A percentile compares a stretch with the other conserved stretches of the same genome.
Evolutionary conservation across 345 rosid species (phyloP).

Genomic region (Adansonia digitata): DNA sequence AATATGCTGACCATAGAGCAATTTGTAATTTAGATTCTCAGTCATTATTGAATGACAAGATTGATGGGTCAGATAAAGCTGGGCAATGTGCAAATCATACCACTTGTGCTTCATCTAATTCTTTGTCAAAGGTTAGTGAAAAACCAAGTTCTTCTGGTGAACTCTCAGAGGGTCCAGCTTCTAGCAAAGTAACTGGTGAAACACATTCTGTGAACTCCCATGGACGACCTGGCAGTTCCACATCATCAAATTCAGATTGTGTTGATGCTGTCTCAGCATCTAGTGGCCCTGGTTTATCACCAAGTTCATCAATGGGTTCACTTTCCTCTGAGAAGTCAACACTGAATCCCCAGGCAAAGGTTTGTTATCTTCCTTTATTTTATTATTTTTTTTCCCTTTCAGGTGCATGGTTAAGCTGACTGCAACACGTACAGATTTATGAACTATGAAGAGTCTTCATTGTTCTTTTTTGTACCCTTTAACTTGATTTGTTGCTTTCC

Average conservation of each 20-base stretch:
- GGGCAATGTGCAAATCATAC: slow-evolving; percentile 30
- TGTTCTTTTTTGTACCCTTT: background rate
- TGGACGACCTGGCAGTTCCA: slow-evolving; percentile 53
- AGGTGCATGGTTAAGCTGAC: background rate
- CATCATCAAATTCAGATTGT: slow-evolving; percentile 56
- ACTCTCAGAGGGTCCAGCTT: slow-evolving; percentile 30
- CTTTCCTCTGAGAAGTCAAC: slow-evolving; percentile 72
- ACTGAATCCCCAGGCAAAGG: slow-evolving; percentile 86
- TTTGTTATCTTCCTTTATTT: slow-evolving; percentile 19
- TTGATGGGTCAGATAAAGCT: slow-evolving; percentile 37
- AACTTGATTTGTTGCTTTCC: background rate
- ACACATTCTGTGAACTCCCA: slow-evolving; percentile 33
- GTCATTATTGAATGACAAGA: slow-evolving; percentile 26
- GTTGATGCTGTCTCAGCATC: slow-evolving; percentile 35
- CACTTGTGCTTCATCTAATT: slow-evolving; percentile 22
- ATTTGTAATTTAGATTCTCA: slow-evolving; percentile 32
- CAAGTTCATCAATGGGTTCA: slow-evolving; percentile 81
- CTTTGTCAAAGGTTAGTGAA: too few relatives aligned
- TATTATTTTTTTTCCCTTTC: background rate
- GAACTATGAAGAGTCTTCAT: background rate
- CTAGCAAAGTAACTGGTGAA: slow-evolving; percentile 38
- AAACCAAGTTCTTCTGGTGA: slow-evolving; percentile 39
- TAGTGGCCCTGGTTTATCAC: slow-evolving; percentile 56
- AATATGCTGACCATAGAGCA: slow-evolving; percentile 1
- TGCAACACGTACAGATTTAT: background rate